Conservation (phyloP, 108 stramenopile genomes). For the Fragilaria radians region DNA sequence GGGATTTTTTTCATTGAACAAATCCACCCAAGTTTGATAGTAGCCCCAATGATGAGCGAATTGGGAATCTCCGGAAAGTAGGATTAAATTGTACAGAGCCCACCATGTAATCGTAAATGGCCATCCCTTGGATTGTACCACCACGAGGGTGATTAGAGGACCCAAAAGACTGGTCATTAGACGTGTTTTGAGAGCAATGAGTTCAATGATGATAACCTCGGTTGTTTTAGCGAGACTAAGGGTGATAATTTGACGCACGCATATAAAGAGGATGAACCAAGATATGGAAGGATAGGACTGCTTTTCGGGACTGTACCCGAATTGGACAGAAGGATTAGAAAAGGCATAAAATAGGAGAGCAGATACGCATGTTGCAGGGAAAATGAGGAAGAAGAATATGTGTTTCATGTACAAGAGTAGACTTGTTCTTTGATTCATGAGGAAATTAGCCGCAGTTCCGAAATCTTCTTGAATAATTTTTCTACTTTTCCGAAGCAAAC, state of each 20-base stretch:
- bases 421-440: conserved; percentile 12
- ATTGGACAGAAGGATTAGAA: neutral
- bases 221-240: conserved; percentile 11
- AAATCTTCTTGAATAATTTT: conserved; percentile 7
- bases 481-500: neutral
- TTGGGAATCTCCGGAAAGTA: conserved; percentile 17
- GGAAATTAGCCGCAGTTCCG: conserved; percentile 5
- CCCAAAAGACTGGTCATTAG: conserved; percentile 19
- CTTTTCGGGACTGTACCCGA: neutral
- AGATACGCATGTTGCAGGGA: neutral
- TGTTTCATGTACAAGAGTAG: conserved; percentile 22
- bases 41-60: conserved; percentile 35
- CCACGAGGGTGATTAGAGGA: conserved; percentile 19
- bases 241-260: conserved; percentile 30
- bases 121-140: conserved; percentile 44
- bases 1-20: conserved; percentile 37
- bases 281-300: conserved; percentile 18
- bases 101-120: conserved; percentile 35
- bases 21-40: conserved; percentile 21
- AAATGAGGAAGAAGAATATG: conserved; percentile 1
- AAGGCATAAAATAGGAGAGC: neutral
- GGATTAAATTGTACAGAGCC: conserved; percentile 25
- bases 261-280: conserved; percentile 36
- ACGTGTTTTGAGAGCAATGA: conserved; percentile 19
- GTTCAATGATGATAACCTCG: conserved; percentile 33